A percentile compares a stretch with the other conserved stretches of the same genome.
phyloP scores from a whole-genome alignment of 2,329 filamentous ascomycete species.

The Coniochaeta sp. region DNA sequence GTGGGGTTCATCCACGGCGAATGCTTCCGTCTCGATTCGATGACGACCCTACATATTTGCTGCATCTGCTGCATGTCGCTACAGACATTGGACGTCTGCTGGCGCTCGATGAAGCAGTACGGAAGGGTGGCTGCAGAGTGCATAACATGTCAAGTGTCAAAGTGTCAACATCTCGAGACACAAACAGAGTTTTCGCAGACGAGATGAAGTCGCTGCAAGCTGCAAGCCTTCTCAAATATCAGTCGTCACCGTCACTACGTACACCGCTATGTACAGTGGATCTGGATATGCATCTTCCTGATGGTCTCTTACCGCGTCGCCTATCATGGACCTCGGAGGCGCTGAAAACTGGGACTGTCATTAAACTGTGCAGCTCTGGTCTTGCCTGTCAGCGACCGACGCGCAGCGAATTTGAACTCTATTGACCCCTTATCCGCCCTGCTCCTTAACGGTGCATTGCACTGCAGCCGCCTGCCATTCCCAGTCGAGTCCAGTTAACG shows the following conservation, averaged over 20 bases:
- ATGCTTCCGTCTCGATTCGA: slow-evolving; percentile 9
- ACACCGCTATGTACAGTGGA: slow-evolving; percentile 7
- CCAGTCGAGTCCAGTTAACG: slow-evolving; percentile 1
- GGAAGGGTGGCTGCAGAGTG: neutral
- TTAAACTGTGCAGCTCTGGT: slow-evolving; percentile 6
- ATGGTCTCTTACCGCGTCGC: slow-evolving; percentile 1
- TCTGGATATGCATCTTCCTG: slow-evolving; percentile 4
- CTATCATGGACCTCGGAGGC: slow-evolving; percentile 1
- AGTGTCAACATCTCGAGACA: neutral
- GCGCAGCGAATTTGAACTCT: too few relatives aligned
- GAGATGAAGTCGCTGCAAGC: slow-evolving; percentile 5
- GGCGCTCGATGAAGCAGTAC: neutral
- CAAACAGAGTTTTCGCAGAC: neutral
- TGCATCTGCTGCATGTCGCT: neutral
- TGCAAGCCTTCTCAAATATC: slow-evolving; percentile 1
- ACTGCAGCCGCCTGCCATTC: slow-evolving; percentile 10
- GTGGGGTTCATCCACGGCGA: slow-evolving; percentile 11
- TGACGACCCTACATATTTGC: slow-evolving; percentile 2
- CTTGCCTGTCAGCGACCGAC: slow-evolving; percentile 2
- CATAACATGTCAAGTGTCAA: too few relatives aligned
- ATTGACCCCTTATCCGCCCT: neutral
- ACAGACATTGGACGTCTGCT: neutral
- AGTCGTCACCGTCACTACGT: too few relatives aligned
- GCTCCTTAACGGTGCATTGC: slow-evolving; percentile 15
- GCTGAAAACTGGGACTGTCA: slow-evolving; percentile 6